Evolutionary conservation across 75 land plant genomes (phyloP), one percentile per base, ranked within the genome.

Genomic region (Picea glauca): DNA sequence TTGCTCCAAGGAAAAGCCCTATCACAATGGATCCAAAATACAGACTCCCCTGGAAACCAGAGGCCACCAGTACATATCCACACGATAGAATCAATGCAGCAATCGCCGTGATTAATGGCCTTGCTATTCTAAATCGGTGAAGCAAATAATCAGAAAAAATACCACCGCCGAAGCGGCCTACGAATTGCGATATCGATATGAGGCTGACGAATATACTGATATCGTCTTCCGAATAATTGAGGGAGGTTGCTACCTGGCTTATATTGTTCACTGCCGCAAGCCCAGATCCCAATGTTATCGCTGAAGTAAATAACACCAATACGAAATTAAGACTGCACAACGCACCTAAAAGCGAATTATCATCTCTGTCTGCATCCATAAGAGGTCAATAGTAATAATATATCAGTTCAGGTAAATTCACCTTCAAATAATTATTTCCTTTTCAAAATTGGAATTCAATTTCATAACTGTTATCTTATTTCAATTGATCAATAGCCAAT

Each of bases 141-240:
- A 79, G 79, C 4, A 79, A 77, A 64, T 30, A 75, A 30, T 79
- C 80, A 31, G 60, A 77, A 32, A 83, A 18, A 13, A 32, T 58
- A 1, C 85, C 85, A 7, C 61, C 60, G 13, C 80, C 85, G 32
- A 84, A 70, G 0, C 85, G 79, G 3, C 85, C 85, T 30, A 83
- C 35, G 35, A 67, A 82, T n/a, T 84, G 84, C 75, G 75, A 83
- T 15, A 84, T 77, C 54, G 86, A 84, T 50, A 77, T 31, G 38
- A 84, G 74, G 35, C 75, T 84, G 14, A 84, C 80, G 33, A 83
- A 84, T 23, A 80, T 77, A n/a, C 74, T 59, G 74, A 72, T 26
- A 14, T 57, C 70, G 21, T 65, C 1, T 15, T 65, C 5, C 0
- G 62, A 23, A 54, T 84, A 83, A 0, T 85, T 85, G 20, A 83